These are phyloP conservation scores for Rhodofomes roseus DNA, from an alignment of 1,284 basidiomycete genomes.

Conservation along the genomic window DNA sequence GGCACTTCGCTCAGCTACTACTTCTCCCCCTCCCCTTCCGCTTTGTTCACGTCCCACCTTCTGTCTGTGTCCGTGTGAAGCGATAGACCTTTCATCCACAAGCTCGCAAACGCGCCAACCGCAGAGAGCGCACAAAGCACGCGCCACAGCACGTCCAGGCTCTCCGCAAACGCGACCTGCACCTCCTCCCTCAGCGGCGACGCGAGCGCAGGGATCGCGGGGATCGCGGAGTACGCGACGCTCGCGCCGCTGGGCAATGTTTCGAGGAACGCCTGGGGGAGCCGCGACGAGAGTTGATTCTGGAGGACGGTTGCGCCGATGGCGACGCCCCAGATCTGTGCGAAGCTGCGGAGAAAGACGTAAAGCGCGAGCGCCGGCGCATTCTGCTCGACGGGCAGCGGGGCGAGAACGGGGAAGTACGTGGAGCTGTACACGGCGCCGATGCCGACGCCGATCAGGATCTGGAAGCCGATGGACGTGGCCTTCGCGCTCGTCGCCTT, in stretches of 20 bases:
- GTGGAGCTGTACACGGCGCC: slow-evolving; percentile 21
- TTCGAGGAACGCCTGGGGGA: slow-evolving; percentile 22
- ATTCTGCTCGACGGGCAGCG: slow-evolving; percentile 29
- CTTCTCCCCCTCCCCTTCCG: not conserved
- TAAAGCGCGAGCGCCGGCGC: slow-evolving; percentile 35
- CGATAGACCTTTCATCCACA: slow-evolving; percentile 29
- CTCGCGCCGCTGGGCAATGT: slow-evolving; percentile 21
- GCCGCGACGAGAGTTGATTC: slow-evolving; percentile 22
- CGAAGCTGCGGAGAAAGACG: slow-evolving; percentile 32
- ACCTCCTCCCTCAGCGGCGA: slow-evolving; percentile 19
- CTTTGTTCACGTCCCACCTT: slow-evolving; percentile 17
- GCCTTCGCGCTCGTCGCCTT: slow-evolving; percentile 28
- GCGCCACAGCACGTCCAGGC: slow-evolving; percentile 25
- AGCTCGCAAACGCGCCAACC: slow-evolving; percentile 18
- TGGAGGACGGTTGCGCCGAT: slow-evolving; percentile 28
- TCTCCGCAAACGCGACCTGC: slow-evolving; percentile 28
- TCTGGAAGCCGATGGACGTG: slow-evolving; percentile 27
- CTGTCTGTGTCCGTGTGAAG: slow-evolving; percentile 29
- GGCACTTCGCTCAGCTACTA: too few relatives aligned
- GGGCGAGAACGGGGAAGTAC: slow-evolving; percentile 31
- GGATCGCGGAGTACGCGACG: slow-evolving; percentile 29
- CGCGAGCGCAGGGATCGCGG: slow-evolving; percentile 18
- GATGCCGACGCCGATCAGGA: slow-evolving; percentile 29
- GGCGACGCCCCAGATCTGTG: slow-evolving; percentile 31
- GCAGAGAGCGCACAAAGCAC: slow-evolving; percentile 18